These are phyloP conservation scores for Lentinula aciculospora DNA, from an alignment of 768 basidiomycete genomes.

Conservation along the genomic window DNA sequence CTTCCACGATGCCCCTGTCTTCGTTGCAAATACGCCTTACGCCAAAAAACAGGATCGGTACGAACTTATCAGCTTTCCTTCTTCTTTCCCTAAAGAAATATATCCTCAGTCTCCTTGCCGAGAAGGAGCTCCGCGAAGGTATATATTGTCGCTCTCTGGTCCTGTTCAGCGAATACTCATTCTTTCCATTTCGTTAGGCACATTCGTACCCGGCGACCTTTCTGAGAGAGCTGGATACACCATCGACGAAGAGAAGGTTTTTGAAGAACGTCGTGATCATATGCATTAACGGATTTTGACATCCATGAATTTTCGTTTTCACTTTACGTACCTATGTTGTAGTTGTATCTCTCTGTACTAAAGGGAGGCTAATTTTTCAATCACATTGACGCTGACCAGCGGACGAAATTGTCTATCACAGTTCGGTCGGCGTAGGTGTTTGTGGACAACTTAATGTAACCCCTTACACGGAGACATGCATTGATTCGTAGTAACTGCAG, in stretches of 20 bases:
- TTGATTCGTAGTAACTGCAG: no score
- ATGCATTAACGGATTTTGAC: background rate
- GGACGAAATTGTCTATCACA: no score
- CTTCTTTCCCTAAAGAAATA: background rate
- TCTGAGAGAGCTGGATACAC: constrained; percentile 16
- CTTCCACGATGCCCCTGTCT: constrained; percentile 31
- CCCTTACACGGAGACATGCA: no score
- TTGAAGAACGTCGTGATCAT: background rate
- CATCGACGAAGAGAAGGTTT: background rate
- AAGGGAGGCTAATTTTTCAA: background rate
- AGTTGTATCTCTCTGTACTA: background rate
- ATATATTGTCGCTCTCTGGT: background rate
- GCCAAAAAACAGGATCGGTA: constrained; percentile 28
- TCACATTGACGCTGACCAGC: no score
- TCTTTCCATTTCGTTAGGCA: constrained; percentile 16
- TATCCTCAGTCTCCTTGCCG: constrained; percentile 14
- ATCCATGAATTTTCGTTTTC: background rate
- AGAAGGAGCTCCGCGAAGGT: constrained; percentile 35
- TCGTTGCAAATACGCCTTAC: constrained; percentile 30
- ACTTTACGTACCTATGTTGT: background rate
- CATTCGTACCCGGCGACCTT: constrained; percentile 22
- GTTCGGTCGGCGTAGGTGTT: no score
- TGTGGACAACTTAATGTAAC: no score
- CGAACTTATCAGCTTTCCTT: constrained; percentile 9
- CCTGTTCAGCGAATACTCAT: background rate